Percentiles rank a stretch among this genome's conserved stretches.
phyloP scores from a whole-genome alignment of 257 asterid species.

The Fraxinus americana region DNA sequence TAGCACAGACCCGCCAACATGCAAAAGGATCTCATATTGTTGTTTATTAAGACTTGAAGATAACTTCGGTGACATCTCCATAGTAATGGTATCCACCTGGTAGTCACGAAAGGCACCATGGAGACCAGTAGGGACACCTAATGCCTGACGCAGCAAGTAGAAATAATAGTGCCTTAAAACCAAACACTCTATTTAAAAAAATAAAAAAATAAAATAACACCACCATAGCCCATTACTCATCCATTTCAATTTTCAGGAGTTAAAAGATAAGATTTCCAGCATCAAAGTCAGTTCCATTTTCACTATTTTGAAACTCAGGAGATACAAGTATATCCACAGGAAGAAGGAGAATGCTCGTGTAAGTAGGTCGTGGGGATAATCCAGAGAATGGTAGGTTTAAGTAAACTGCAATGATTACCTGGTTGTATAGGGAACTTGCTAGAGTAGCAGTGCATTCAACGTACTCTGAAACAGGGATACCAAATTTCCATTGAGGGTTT shows the following conservation, averaged over 20 bases:
- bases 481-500: conserved; percentile 81
- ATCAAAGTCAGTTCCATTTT: conserved; percentile 2
- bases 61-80: conserved; percentile 68
- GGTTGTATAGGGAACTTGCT: conserved; percentile 83
- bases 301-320: neutral
- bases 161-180: neutral
- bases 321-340: neutral
- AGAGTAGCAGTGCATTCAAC: conserved; percentile 90
- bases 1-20: conserved; percentile 73
- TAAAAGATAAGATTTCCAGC: conserved; percentile 1
- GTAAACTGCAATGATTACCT: conserved; percentile 49
- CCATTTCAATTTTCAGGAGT: conserved; percentile 8
- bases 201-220: too few relatives aligned
- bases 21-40: conserved; percentile 56
- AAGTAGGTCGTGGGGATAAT: conserved; percentile 1
- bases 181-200: neutral
- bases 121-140: conserved; percentile 94
- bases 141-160: conserved; percentile 55
- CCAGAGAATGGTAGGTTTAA: conserved; percentile 12
- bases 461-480: conserved; percentile 69
- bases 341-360: neutral
- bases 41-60: conserved; percentile 49
- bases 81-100: conserved; percentile 90
- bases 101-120: conserved; percentile 97
- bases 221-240: neutral